Evolutionary conservation across 169 alveolate species (phyloP), one percentile per base, ranked within the genome.

Genomic region (Hepatocystis sp.): DNA sequence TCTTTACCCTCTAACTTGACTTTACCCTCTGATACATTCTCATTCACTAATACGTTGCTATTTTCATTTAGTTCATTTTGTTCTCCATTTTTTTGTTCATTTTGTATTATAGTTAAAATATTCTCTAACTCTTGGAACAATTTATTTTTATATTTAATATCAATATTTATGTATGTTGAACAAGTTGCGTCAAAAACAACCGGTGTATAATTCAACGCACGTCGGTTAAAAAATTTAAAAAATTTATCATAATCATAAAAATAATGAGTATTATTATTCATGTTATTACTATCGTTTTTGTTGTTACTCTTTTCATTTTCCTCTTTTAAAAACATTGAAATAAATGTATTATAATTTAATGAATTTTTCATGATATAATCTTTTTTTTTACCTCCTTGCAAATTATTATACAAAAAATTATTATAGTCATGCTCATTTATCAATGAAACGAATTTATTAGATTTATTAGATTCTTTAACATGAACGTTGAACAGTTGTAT

Each of bases 121-220:
- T 42, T 51, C 15, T 71, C 32, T 42, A 71, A 76, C 10, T 55
- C 76, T 21, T 71, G 66, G n/a, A 71, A 56, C 39, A 71, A 58
- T 60, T 46, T 56, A 25, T 76, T 71, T 49, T 63, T 71, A 71
- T 71, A 46, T 17, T 40, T 71, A 0, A 23, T 30, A 51, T 71
- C 65, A 4, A 71, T 5, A 71, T 71, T 71, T n/a, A 71, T 71
- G 36, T 71, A 58, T 32, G 86, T 71, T 49, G 76, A 44, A 7
- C 23, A 39, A 36, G 58, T 42, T n/a, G 76, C 86, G 55, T 71
- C 78, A 51, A 71, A 51, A n/a, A 71, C 56, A 28, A 71, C 58
- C 49, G 86, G 86, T 4, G 86, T 42, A 21, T 56, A 58, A 28
- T 30, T 71, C 53, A 32, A 30, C 42, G 21, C 3, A 21, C 36